phyloP scores from a whole-genome alignment of 1,284 basidiomycete genomes.

The Marasmius oreades region DNA sequence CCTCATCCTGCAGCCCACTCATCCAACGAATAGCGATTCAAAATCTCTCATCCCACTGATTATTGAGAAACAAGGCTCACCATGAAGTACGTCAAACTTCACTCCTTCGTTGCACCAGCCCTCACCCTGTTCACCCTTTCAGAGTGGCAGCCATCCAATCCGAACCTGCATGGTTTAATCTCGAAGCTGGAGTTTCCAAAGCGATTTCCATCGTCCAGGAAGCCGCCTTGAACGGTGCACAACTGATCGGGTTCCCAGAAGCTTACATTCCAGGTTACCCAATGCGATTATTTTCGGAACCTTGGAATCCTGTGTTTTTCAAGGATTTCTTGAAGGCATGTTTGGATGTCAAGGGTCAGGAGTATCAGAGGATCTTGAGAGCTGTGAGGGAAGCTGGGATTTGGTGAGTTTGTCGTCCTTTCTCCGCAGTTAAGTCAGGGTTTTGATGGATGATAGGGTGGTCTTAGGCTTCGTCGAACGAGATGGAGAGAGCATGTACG shows the following conservation, averaged over 20 bases:
- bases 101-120: too few relatives aligned
- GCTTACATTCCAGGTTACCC: constrained; percentile 21
- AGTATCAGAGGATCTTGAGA: constrained; percentile 14
- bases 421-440: too few relatives aligned
- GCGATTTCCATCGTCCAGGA: constrained; percentile 15
- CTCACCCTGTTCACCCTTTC: too few relatives aligned
- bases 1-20: too few relatives aligned
- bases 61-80: too few relatives aligned
- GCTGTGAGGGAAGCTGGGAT: too few relatives aligned
- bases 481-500: constrained; percentile 18
- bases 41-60: too few relatives aligned
- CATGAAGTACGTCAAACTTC: too few relatives aligned
- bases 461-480: constrained; percentile 17
- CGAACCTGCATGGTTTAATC: constrained; percentile 22
- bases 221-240: constrained; percentile 18
- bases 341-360: constrained; percentile 10
- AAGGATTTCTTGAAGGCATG: constrained; percentile 15
- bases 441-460: too few relatives aligned
- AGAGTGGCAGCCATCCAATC: constrained; percentile 21
- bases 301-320: constrained; percentile 13
- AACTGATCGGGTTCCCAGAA: constrained; percentile 20
- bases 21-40: too few relatives aligned
- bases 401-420: constrained; percentile 5
- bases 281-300: constrained; percentile 14
- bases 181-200: constrained; percentile 16